A percentile compares a stretch with the other conserved stretches of the same genome.
phyloP scores from a whole-genome alignment of 805 yeast genomes.

The Komagataella pseudopastoris region DNA sequence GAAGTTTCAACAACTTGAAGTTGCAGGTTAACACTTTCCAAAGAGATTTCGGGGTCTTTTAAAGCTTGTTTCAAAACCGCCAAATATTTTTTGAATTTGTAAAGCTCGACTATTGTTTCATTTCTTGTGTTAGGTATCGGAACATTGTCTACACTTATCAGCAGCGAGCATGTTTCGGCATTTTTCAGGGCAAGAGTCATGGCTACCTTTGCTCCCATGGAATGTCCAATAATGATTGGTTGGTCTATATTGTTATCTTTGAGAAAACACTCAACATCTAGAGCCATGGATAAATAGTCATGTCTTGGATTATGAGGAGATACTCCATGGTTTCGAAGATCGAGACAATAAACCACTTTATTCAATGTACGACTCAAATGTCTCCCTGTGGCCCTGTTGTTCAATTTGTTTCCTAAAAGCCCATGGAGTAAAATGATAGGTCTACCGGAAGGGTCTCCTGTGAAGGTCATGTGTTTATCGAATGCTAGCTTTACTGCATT shows the following conservation, averaged over 20 bases:
- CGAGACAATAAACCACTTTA: conserved; percentile 54
- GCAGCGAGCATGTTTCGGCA: conserved; percentile 43
- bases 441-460: conserved; percentile 8
- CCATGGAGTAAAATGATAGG: conserved; percentile 83
- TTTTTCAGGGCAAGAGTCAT: conserved; percentile 68
- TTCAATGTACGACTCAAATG: conserved; percentile 28
- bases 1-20: conserved; percentile 49
- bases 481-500: conserved; percentile 6
- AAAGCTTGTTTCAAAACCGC: conserved; percentile 10
- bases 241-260: conserved; percentile 20
- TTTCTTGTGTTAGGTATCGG: conserved; percentile 42
- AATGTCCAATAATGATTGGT: conserved; percentile 55
- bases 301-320: conserved; percentile 65
- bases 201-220: conserved; percentile 90
- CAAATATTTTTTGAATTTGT: conserved; percentile 16
- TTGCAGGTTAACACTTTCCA: conserved; percentile 47
- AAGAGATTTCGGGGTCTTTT: conserved; percentile 3
- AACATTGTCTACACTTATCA: conserved; percentile 72
- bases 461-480: conserved; percentile 4
- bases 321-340: conserved; percentile 81
- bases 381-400: conserved; percentile 66
- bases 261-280: conserved; percentile 68
- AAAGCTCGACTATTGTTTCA: not conserved
- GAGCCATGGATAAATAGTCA: conserved; percentile 64
- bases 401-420: conserved; percentile 66